Evolutionary conservation across 176 grass and related monocot species (phyloP).

Genomic region (Lolium rigidum): DNA sequence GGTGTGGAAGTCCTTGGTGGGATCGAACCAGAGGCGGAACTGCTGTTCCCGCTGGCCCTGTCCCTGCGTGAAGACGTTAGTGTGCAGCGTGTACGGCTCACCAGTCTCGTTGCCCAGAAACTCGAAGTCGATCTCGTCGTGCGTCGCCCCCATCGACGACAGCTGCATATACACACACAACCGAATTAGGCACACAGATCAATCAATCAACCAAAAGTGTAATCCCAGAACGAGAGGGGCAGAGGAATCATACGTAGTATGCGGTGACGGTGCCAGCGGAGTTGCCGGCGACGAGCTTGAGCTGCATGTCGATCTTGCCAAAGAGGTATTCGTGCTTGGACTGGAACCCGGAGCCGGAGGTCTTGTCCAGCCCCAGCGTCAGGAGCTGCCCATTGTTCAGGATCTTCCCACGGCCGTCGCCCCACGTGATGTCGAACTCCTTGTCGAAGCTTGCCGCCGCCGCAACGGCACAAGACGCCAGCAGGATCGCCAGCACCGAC

Average conservation of each 20-base stretch:
- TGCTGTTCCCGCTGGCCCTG: slow-evolving; percentile 69
- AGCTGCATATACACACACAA: slow-evolving; percentile 39
- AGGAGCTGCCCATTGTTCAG: slow-evolving; percentile 58
- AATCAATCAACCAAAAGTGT: not conserved
- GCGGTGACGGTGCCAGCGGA: slow-evolving; percentile 90
- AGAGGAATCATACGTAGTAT: slow-evolving; percentile 58
- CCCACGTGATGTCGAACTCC: slow-evolving; percentile 85
- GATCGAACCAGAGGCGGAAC: slow-evolving; percentile 89
- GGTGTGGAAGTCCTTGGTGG: slow-evolving; percentile 85
- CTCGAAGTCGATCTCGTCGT: too few species aligned
- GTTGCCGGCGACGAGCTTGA: slow-evolving; percentile 83
- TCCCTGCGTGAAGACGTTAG: too few species aligned
- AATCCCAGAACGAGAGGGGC: not conserved
- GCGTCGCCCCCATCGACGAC: slow-evolving; percentile 50
- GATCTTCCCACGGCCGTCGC: slow-evolving; percentile 73
- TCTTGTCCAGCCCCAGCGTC: slow-evolving; percentile 65
- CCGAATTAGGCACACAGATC: not conserved
- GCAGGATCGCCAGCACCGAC: slow-evolving; percentile 22
- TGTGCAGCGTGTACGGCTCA: too few species aligned
- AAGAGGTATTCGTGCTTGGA: slow-evolving; percentile 83
- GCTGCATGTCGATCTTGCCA: slow-evolving; percentile 95
- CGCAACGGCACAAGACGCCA: slow-evolving; percentile 12
- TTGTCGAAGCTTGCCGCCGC: slow-evolving; percentile 58
- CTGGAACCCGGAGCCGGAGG: slow-evolving; percentile 83
- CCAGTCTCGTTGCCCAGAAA: too few species aligned